Base-by-base conservation (phyloP, 108 stramenopile species). In the Aurantiochytrium sp. region DNA sequence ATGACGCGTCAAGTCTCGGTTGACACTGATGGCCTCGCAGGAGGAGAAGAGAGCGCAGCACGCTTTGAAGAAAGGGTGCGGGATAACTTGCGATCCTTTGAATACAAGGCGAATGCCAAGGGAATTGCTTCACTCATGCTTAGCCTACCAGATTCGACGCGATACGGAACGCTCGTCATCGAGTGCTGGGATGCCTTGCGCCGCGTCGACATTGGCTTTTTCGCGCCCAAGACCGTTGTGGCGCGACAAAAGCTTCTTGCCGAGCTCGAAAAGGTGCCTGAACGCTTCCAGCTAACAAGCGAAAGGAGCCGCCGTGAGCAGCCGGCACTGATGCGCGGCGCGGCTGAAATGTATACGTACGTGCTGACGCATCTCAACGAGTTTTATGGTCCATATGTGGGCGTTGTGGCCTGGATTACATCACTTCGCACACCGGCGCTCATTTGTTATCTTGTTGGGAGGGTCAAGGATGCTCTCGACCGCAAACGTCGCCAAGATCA, bases 61-160 rank as follows among this genome's bases (percentile, higher is more conserved):
- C 71, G 90, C 43, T 71, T 72, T 71, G 28, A 47, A 23, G 83
- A 72, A 6, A 58, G 19, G 35, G 53, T 43, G 0, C 73, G 58
- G 18, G 88, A 58, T 4, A 90, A 51, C 43, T 23, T 60, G 57
- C 49, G 64, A 47, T 88, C 83, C 8, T 87, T 53, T 53, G 83
- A 90, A 72, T 58, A 76, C 88, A 87, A 88, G 76, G 51, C 51
- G 59, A 88, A 88, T 42, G 35, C 58, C 5, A 53, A 88, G 25
- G 90, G 88, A 5, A 57, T 90, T 43, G 90, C 90, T 8, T 73
- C 73, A 60, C 58, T 90, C 21, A 28, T 90, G 43, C 21, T 59
- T 4, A 35, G 72, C 19, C 49, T 90, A 0, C 90, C 90, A 10
- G 60, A 51, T 49, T 57, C 51, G 28, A 53, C 88, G 5, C 21